Percentiles rank a stretch among this genome's conserved stretches.
phyloP scores from a whole-genome alignment of 768 basidiomycete genomes.

The Phlebiopsis gigantea region DNA sequence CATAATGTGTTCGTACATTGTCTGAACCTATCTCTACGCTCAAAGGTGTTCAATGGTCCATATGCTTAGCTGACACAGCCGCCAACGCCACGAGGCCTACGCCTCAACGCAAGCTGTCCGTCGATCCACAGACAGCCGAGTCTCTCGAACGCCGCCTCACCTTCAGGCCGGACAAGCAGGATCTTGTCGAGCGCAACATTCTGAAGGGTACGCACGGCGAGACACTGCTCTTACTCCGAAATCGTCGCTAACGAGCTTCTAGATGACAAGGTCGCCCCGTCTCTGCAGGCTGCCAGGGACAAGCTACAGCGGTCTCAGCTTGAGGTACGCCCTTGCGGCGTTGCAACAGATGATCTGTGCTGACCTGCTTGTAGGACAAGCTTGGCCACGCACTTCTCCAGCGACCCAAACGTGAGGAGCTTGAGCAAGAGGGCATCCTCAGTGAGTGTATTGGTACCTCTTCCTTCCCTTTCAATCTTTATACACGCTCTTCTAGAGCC shows the following conservation, averaged over 20 bases:
- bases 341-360: background rate
- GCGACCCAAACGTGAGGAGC: slow-evolving; percentile 54
- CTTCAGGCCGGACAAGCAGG: slow-evolving; percentile 51
- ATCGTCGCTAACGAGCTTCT: background rate
- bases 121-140: slow-evolving; percentile 30
- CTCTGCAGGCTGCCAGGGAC: slow-evolving; percentile 54
- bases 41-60: too few species aligned
- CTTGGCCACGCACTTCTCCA: slow-evolving; percentile 55
- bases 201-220: slow-evolving; percentile 47
- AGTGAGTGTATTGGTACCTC: slow-evolving; percentile 18
- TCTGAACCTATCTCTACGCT: too few species aligned
- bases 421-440: slow-evolving; percentile 63
- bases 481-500: background rate
- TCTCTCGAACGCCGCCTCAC: slow-evolving; percentile 51
- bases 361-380: slow-evolving; percentile 40
- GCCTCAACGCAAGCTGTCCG: slow-evolving; percentile 24
- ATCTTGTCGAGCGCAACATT: slow-evolving; percentile 64
- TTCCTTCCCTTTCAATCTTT: too few species aligned
- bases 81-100: slow-evolving; percentile 8
- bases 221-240: background rate
- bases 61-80: slow-evolving; percentile 1
- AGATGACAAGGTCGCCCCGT: slow-evolving; percentile 63
- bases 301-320: slow-evolving; percentile 58
- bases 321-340: slow-evolving; percentile 36
- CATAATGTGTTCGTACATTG: too few species aligned